phyloP scores from a whole-genome alignment of 192 early-diverging fungal genomes.

The Radiomyces spectabilis region DNA sequence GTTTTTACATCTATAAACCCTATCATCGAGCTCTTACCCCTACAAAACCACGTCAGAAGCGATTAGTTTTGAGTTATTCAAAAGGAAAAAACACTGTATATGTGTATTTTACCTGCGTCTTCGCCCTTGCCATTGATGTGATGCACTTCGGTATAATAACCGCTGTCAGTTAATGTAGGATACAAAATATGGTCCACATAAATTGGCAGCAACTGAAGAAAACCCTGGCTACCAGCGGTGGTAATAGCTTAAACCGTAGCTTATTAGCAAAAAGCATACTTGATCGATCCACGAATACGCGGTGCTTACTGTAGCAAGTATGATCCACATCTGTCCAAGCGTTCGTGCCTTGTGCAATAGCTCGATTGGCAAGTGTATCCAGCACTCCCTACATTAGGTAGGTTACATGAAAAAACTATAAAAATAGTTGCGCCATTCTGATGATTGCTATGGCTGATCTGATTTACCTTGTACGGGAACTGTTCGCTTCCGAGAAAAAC shows the following conservation, averaged over 20 bases:
- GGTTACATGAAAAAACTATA: neutral
- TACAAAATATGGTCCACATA: slow-evolving; percentile 59
- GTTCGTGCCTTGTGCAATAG: slow-evolving; percentile 54
- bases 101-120: slow-evolving; percentile 38
- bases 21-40: neutral
- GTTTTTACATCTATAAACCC: no score
- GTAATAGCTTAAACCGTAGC: slow-evolving; percentile 34
- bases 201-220: slow-evolving; percentile 49
- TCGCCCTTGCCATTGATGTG: slow-evolving; percentile 57
- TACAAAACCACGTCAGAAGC: no score
- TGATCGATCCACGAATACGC: neutral
- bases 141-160: slow-evolving; percentile 55
- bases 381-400: slow-evolving; percentile 40
- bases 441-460: no score
- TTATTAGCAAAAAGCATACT: slow-evolving; percentile 6
- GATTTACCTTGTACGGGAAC: slow-evolving; percentile 51
- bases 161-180: slow-evolving; percentile 50
- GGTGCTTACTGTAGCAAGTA: slow-evolving; percentile 43
- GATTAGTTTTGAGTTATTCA: no score
- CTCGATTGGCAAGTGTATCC: slow-evolving; percentile 53
- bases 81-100: neutral
- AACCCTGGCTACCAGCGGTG: slow-evolving; percentile 51
- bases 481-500: slow-evolving; percentile 56
- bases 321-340: slow-evolving; percentile 57
- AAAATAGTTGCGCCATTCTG: no score